phyloP scores from a whole-genome alignment of 2,329 filamentous ascomycete genomes.

The Colletotrichum limetticola region DNA sequence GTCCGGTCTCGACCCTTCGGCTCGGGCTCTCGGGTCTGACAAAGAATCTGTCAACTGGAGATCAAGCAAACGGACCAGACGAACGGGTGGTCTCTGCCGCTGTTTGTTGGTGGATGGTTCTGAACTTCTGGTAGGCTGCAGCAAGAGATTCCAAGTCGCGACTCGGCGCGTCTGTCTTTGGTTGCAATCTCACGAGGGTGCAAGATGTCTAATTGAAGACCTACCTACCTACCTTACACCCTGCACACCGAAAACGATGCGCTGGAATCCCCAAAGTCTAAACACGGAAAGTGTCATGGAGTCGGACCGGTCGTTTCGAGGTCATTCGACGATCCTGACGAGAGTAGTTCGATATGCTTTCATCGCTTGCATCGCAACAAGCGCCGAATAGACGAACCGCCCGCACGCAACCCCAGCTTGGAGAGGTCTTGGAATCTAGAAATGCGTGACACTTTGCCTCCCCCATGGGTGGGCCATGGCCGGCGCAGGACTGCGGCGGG shows the following conservation, averaged over 20 bases:
- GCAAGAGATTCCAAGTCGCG: not conserved
- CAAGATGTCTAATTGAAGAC: not conserved
- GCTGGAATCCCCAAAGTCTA: not conserved
- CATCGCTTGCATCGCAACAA: not conserved
- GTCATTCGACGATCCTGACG: not conserved
- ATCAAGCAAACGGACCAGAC: not conserved
- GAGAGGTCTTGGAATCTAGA: not conserved
- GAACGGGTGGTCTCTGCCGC: not conserved
- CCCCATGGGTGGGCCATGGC: not conserved
- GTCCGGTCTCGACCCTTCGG: conserved; percentile 1
- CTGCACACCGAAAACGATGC: not conserved
- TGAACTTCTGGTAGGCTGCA: not conserved
- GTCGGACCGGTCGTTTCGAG: not conserved
- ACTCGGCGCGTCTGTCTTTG: not conserved
- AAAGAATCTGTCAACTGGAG: not conserved
- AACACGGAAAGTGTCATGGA: not conserved
- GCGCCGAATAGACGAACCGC: not conserved
- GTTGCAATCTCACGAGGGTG: not conserved
- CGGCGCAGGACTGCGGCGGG: conserved; percentile 16
- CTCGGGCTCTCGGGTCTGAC: not conserved
- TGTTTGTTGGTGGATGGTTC: not conserved
- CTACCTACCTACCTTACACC: not conserved
- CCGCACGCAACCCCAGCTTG: not conserved
- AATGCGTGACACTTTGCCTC: not conserved
- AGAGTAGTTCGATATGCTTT: not conserved